Conservation (phyloP, 1,284 basidiomycete species). For the Hortiboletus rubellus region DNA sequence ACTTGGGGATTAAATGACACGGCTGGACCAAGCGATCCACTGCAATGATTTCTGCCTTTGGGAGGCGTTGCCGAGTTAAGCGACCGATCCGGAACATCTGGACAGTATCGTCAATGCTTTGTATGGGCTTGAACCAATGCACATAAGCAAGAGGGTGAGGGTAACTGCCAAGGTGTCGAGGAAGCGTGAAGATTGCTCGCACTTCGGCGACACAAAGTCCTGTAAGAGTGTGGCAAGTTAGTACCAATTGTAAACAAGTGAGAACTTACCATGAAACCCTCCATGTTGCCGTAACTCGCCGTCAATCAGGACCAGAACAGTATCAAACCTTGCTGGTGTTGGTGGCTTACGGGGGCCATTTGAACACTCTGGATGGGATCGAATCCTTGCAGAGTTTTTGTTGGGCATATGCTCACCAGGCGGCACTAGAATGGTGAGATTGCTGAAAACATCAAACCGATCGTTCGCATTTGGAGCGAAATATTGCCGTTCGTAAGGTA, state of each 20-base stretch:
- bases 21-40: neutral
- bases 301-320: neutral
- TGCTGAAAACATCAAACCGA: too few species aligned
- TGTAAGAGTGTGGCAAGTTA: too few species aligned
- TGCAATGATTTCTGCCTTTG: neutral
- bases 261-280: too few species aligned
- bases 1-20: constrained; percentile 12
- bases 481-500: too few species aligned
- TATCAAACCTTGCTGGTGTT: neutral
- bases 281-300: too few species aligned
- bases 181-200: constrained; percentile 7
- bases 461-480: too few species aligned
- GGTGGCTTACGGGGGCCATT: too few species aligned
- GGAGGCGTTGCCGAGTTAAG: neutral
- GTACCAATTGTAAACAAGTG: too few species aligned
- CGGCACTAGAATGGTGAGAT: too few species aligned
- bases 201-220: constrained; percentile 1
- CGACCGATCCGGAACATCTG: constrained; percentile 3
- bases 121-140: constrained; percentile 9
- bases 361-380: too few species aligned
- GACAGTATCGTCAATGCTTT: neutral
- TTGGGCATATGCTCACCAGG: too few species aligned
- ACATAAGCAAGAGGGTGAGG: constrained; percentile 9
- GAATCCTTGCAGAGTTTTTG: too few species aligned
- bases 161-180: constrained; percentile 3